Evolutionary conservation across 192 early-diverging fungal species (phyloP).

Genomic region (Backusella australiensis): DNA sequence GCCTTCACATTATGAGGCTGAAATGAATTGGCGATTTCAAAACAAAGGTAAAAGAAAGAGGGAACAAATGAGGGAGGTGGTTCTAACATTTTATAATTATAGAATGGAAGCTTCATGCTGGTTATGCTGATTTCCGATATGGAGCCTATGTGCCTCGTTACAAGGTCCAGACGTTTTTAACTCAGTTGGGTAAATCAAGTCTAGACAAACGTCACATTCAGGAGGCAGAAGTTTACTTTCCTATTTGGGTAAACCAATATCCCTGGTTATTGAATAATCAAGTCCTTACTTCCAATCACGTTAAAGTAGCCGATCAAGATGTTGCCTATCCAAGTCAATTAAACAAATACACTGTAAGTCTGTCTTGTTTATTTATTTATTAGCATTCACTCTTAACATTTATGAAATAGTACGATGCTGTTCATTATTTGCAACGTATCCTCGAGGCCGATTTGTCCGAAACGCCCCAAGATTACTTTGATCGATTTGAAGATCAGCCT

Average conservation of each 20-base stretch:
- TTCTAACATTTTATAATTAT: neutral
- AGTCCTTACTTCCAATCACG: constrained; percentile 33
- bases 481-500: constrained; percentile 41
- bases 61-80: too few species aligned
- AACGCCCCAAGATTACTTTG: constrained; percentile 45
- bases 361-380: neutral
- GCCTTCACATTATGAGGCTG: constrained; percentile 47
- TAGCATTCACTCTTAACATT: neutral
- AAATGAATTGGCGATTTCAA: constrained; percentile 51
- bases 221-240: constrained; percentile 53
- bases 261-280: constrained; percentile 53
- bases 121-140: constrained; percentile 51
- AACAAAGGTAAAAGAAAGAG: constrained; percentile 38
- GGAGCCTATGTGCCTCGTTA: constrained; percentile 47
- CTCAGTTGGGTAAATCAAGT: constrained; percentile 46
- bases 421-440: constrained; percentile 40
- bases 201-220: constrained; percentile 46
- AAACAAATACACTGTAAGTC: constrained; percentile 8
- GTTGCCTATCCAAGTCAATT: neutral
- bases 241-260: constrained; percentile 61
- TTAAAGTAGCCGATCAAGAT: constrained; percentile 36
- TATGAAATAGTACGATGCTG: constrained; percentile 45
- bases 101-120: constrained; percentile 52
- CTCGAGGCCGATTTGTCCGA: constrained; percentile 38
- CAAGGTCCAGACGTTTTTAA: constrained; percentile 49